phyloP scores from a whole-genome alignment of 2,329 filamentous ascomycete species.

The Botryotinia convoluta region DNA sequence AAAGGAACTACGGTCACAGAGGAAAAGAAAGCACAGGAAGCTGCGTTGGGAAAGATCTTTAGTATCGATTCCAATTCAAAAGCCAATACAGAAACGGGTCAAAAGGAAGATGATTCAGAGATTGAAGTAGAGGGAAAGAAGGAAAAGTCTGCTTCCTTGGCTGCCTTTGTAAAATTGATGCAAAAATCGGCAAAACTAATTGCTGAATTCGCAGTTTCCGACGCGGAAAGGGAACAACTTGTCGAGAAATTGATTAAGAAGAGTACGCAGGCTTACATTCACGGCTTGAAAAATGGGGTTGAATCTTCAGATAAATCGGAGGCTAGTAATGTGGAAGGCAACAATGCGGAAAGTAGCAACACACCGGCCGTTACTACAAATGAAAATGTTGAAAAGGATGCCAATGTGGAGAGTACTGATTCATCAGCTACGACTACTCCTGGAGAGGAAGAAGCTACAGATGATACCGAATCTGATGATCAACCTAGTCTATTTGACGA shows the following conservation, averaged over 20 bases:
- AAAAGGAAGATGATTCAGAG: conserved; percentile 5
- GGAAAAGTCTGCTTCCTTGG: conserved; percentile 16
- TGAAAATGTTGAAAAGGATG: conserved; percentile 8
- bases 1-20: conserved; percentile 51
- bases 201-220: not conserved
- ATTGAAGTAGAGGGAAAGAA: conserved; percentile 1
- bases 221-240: not conserved
- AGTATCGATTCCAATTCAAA: conserved; percentile 44
- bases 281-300: not conserved
- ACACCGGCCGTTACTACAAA: not conserved
- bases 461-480: conserved; percentile 17
- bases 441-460: not conserved
- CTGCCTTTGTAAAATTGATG: not conserved
- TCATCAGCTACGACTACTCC: not conserved
- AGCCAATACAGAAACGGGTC: not conserved
- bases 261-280: not conserved
- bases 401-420: conserved; percentile 25
- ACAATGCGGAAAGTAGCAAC: not conserved
- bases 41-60: conserved; percentile 52
- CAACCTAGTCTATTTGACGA: conserved; percentile 33
- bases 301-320: conserved; percentile 13
- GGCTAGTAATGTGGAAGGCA: conserved; percentile 24
- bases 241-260: not conserved
- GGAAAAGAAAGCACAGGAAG: conserved; percentile 54
- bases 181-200: not conserved